Percentiles rank a stretch among this genome's conserved stretches.
Conservation (phyloP, 345 rosid species). For the Raphanus raphanistrum region DNA sequence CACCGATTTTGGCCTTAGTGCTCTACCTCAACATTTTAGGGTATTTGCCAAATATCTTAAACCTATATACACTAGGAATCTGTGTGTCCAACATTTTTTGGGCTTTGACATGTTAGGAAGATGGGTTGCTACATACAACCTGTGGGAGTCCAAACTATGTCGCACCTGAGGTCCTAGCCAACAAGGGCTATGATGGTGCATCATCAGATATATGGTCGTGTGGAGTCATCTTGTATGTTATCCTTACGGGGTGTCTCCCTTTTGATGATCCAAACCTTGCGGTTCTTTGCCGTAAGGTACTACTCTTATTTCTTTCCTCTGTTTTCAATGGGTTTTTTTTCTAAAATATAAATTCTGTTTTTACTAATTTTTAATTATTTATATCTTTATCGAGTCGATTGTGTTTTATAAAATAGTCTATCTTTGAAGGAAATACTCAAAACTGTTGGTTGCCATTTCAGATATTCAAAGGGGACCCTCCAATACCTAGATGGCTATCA, state of each 20-base stretch:
- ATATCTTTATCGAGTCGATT: not conserved
- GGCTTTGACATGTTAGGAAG: slow-evolving; percentile 50
- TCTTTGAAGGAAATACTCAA: slow-evolving; percentile 16
- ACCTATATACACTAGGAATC: not conserved
- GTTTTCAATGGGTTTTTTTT: slow-evolving; percentile 6
- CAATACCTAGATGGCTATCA: slow-evolving; percentile 82
- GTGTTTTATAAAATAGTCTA: not conserved
- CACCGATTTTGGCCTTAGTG: slow-evolving; percentile 93
- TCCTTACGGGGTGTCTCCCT: slow-evolving; percentile 83
- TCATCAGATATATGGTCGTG: slow-evolving; percentile 92
- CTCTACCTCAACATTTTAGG: slow-evolving; percentile 81
- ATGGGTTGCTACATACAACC: slow-evolving; percentile 84
- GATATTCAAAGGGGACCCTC: slow-evolving; percentile 82
- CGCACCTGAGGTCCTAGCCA: slow-evolving; percentile 86
- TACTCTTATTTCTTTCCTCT: not conserved
- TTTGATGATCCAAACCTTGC: slow-evolving; percentile 90
- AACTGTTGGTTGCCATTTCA: slow-evolving; percentile 24
- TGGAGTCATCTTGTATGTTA: slow-evolving; percentile 83
- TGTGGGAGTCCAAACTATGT: slow-evolving; percentile 97
- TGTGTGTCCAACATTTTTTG: not conserved
- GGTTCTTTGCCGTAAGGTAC: slow-evolving; percentile 80
- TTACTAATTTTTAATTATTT: not conserved
- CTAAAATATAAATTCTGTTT: not conserved
- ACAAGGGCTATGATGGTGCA: slow-evolving; percentile 85
- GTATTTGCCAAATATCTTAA: slow-evolving; percentile 40